Percentiles rank a stretch among this genome's conserved stretches.
Conservation (phyloP, 169 alveolate genomes). For the Cryptosporidium parvum region DNA sequence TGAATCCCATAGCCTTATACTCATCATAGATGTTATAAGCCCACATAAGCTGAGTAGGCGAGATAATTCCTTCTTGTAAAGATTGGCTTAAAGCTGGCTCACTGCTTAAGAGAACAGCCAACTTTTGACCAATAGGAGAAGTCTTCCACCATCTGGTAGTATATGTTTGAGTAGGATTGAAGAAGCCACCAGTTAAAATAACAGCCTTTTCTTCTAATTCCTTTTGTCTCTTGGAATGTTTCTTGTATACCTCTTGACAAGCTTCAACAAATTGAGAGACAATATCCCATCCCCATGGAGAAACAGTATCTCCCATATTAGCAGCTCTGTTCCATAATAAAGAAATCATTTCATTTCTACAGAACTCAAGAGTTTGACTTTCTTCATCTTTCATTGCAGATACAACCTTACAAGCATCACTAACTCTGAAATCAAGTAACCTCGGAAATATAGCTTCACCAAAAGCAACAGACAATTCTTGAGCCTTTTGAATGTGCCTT, state of each 20-base stretch:
- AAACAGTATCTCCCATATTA: slow-evolving; percentile 52
- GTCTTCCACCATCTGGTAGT: slow-evolving; percentile 76
- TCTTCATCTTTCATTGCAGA: slow-evolving; percentile 54
- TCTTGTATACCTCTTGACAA: slow-evolving; percentile 71
- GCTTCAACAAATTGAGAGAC: slow-evolving; percentile 66
- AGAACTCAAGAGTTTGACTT: slow-evolving; percentile 46
- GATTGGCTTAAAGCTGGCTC: slow-evolving; percentile 67
- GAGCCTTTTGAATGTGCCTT: slow-evolving; percentile 54
- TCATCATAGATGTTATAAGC: slow-evolving; percentile 61
- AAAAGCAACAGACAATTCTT: slow-evolving; percentile 53
- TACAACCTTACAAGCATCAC: slow-evolving; percentile 61
- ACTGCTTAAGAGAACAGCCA: slow-evolving; percentile 31
- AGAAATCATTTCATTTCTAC: slow-evolving; percentile 73
- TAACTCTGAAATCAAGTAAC: slow-evolving; percentile 60
- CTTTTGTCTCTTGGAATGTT: slow-evolving; percentile 30
- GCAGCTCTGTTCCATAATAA: slow-evolving; percentile 63
- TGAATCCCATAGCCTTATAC: slow-evolving; percentile 47
- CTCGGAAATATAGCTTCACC: slow-evolving; percentile 63
- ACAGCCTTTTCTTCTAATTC: slow-evolving; percentile 72
- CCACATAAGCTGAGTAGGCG: slow-evolving; percentile 75
- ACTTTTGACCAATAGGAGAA: slow-evolving; percentile 69
- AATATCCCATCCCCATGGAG: slow-evolving; percentile 77
- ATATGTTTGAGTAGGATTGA: slow-evolving; percentile 54
- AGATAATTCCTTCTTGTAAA: slow-evolving; percentile 42
- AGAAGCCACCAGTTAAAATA: slow-evolving; percentile 69